Base-by-base conservation (phyloP, 2,329 filamentous ascomycete genomes). In the Xylariaceae sp. region DNA sequence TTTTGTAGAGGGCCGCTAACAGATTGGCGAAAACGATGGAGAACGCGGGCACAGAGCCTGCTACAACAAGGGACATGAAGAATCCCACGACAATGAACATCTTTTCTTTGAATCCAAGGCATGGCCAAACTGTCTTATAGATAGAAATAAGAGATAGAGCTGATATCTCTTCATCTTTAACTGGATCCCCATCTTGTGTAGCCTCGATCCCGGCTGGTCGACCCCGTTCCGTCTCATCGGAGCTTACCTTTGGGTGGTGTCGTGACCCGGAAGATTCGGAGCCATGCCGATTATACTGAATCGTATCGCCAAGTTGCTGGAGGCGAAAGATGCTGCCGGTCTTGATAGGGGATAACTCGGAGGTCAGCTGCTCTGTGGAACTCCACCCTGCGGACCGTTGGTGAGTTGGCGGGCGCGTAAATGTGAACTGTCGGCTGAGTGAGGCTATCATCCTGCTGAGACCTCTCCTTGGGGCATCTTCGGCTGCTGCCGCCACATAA, bases 11-110 rank as follows among this genome's bases (percentile, higher is more conserved):
- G 0, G 87, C 87, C 2, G 78, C 75, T 0, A 96, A 80, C 0
- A 97, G 81, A 53, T 87, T 84, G 0, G 91, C 85, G 47, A 96
- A 87, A 7, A 89, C 79, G 69, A 83, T 92, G 0, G 91, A 88
- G 66, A 97, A 97, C 0, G 85, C 76, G 0, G 92, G 90, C 0
- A 88, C 90, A 23, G 84, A 80, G 3, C 80, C 83, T 3, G 90
- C 88, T 43, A 90, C 86, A 0, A 88, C 65, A 1, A 89, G 66
- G 26, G 88, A 86, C 40, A 82, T 79, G 0, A 83, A n/a, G 8
- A 91, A 74, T 1, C 87, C 91, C 2, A 83, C 51, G 0, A 88
- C 24, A 1, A 96, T 75, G 11, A 83, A 71, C 0, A 82, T 2
- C 1, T 82, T 84, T 11, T 87, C 78, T 6, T 62, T 74, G 48